Percentiles rank a stretch among this genome's conserved stretches.
These are phyloP conservation scores for Antrodiella citrinella DNA, from an alignment of 768 basidiomycete species.

Conservation along the genomic window DNA sequence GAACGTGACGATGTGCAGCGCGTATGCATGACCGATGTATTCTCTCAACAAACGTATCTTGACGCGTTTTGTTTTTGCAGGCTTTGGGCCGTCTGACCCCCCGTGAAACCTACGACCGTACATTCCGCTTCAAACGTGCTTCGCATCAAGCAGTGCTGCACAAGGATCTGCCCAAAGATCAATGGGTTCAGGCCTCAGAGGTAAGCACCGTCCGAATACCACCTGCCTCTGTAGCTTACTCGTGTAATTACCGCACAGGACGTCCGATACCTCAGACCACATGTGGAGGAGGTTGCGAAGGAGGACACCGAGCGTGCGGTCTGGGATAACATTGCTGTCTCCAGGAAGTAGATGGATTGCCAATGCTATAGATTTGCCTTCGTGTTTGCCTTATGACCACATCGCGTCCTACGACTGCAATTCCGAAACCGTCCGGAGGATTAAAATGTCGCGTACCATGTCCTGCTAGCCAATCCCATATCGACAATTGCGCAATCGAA, in stretches of 20 bases:
- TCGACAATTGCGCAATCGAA: too few species aligned
- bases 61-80: conserved; percentile 30
- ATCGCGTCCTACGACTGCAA: too few species aligned
- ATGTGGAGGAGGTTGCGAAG: conserved; percentile 60
- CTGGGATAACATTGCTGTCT: conserved; percentile 76
- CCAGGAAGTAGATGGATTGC: conserved; percentile 36
- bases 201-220: conserved; percentile 36
- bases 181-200: conserved; percentile 72
- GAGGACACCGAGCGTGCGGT: conserved; percentile 71
- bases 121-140: conserved; percentile 81
- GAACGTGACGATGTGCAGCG: conserved; percentile 73
- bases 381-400: too few species aligned
- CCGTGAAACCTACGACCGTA: conserved; percentile 81
- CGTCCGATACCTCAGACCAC: conserved; percentile 77
- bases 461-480: too few species aligned
- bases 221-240: neutral
- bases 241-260: conserved; percentile 55
- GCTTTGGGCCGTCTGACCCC: conserved; percentile 77
- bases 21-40: conserved; percentile 34
- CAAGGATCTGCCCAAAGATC: conserved; percentile 66
- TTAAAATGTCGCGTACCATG: too few species aligned
- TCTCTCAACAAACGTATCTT: neutral
- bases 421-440: too few species aligned
- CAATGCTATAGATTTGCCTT: neutral
- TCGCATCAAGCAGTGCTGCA: conserved; percentile 76